phyloP scores from a whole-genome alignment of 495 filamentous ascomycete species.

The Neurospora terricola region DNA sequence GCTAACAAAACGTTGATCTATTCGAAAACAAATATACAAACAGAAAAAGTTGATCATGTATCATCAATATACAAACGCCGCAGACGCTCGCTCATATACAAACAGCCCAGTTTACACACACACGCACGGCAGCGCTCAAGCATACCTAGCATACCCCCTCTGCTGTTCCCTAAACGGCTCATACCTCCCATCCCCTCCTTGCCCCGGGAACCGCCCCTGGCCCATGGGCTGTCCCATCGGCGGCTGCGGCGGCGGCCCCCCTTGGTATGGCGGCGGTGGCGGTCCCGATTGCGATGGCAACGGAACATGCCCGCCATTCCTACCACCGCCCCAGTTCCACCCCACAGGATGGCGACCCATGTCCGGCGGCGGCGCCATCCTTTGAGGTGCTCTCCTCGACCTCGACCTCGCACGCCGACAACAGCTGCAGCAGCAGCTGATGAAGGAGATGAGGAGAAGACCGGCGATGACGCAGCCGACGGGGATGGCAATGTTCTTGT shows the following conservation, averaged over 20 bases:
- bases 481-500: slow-evolving; percentile 70
- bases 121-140: neutral
- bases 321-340: neutral
- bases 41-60: neutral
- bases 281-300: neutral
- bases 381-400: slow-evolving; percentile 1
- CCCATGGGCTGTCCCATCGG: neutral
- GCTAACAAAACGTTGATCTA: neutral
- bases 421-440: slow-evolving; percentile 48
- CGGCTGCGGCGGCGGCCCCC: neutral
- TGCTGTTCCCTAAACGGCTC: neutral
- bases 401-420: slow-evolving; percentile 28
- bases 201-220: neutral
- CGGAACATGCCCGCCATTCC: neutral
- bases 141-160: neutral
- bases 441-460: slow-evolving; percentile 51
- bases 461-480: slow-evolving; percentile 56
- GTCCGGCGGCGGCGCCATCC: neutral
- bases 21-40: neutral
- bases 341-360: neutral
- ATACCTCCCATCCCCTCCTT: neutral
- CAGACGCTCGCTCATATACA: neutral
- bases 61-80: neutral
- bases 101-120: neutral
- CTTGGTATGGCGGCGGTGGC: neutral